phyloP scores from a whole-genome alignment of 176 grass and related monocot genomes.

The Triticum monococcum region DNA sequence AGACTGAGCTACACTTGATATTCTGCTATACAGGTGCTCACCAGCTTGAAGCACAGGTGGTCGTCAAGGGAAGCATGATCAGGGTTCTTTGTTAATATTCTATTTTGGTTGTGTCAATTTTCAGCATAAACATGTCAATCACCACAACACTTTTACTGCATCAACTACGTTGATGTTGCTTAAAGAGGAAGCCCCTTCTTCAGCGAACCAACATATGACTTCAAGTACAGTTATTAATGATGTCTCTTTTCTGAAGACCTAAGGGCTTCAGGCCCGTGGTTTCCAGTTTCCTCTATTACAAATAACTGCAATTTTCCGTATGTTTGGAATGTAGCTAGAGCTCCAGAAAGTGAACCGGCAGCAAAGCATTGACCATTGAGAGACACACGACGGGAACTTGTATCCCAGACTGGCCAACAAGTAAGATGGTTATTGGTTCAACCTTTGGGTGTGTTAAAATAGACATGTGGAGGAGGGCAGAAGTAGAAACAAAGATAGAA shows the following conservation, averaged over 20 bases:
- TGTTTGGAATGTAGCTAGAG: not conserved
- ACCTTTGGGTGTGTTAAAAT: not conserved
- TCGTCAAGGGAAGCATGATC: not conserved
- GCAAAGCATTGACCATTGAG: not conserved
- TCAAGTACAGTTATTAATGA: not conserved
- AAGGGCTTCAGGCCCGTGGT: not conserved
- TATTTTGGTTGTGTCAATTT: not conserved
- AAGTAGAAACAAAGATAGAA: not conserved
- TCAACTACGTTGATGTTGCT: conserved; percentile 2
- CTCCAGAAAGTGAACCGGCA: not conserved
- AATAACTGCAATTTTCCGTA: not conserved
- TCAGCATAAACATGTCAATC: not conserved
- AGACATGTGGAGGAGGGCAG: not conserved
- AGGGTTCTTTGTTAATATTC: not conserved
- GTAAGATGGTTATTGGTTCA: not conserved
- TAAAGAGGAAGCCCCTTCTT: not conserved
- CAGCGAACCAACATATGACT: not conserved
- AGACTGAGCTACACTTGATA: not conserved
- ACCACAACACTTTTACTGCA: not conserved
- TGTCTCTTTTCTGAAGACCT: not conserved
- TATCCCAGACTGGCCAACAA: not conserved
- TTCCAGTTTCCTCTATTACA: not conserved
- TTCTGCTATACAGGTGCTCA: not conserved
- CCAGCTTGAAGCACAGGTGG: not conserved
- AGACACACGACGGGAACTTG: not conserved